A percentile compares a stretch with the other conserved stretches of the same genome.
These are phyloP conservation scores for Ceratocystis eucalypticola DNA, from an alignment of 2,329 filamentous ascomycete species.

Conservation along the genomic window DNA sequence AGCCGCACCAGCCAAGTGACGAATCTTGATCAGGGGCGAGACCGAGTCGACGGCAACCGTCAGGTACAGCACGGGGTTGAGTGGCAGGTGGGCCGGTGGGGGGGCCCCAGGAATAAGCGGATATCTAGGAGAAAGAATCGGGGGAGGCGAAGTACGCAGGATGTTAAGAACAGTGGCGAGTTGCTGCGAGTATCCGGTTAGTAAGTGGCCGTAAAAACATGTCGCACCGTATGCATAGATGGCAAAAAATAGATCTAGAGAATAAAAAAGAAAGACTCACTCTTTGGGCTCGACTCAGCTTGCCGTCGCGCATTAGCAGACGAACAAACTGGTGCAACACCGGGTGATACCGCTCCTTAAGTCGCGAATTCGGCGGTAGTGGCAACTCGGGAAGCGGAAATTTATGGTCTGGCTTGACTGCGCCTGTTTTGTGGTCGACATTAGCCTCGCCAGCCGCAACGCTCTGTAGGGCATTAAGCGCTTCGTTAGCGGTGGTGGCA, in stretches of 20 bases:
- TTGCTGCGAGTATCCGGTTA: slow-evolving; percentile 41
- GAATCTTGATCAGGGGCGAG: slow-evolving; percentile 72
- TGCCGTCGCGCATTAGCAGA: slow-evolving; percentile 81
- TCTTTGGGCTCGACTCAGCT: slow-evolving; percentile 77
- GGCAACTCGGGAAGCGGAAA: slow-evolving; percentile 59
- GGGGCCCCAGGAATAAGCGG: slow-evolving; percentile 65
- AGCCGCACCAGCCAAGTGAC: slow-evolving; percentile 59
- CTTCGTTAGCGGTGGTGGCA: slow-evolving; percentile 20
- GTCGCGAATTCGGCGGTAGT: slow-evolving; percentile 45
- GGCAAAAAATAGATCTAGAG: slow-evolving; percentile 12
- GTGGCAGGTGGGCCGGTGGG: slow-evolving; percentile 63
- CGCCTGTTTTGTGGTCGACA: slow-evolving; percentile 17
- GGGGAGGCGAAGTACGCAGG: slow-evolving; percentile 72
- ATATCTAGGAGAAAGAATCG: slow-evolving; percentile 55
- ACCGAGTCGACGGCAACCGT: slow-evolving; percentile 85
- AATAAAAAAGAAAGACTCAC: slow-evolving; percentile 36
- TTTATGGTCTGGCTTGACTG: slow-evolving; percentile 49
- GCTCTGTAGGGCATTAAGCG: slow-evolving; percentile 18
- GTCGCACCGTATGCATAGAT: neutral
- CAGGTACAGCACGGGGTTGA: slow-evolving; percentile 82
- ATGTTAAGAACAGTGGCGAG: slow-evolving; percentile 71
- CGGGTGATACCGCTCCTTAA: slow-evolving; percentile 74
- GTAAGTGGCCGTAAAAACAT: neutral
- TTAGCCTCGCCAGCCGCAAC: slow-evolving; percentile 18
- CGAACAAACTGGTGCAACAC: slow-evolving; percentile 79